Evolutionary conservation across 2,329 filamentous ascomycete species (phyloP).

Genomic region (Podosphaera leucotricha): DNA sequence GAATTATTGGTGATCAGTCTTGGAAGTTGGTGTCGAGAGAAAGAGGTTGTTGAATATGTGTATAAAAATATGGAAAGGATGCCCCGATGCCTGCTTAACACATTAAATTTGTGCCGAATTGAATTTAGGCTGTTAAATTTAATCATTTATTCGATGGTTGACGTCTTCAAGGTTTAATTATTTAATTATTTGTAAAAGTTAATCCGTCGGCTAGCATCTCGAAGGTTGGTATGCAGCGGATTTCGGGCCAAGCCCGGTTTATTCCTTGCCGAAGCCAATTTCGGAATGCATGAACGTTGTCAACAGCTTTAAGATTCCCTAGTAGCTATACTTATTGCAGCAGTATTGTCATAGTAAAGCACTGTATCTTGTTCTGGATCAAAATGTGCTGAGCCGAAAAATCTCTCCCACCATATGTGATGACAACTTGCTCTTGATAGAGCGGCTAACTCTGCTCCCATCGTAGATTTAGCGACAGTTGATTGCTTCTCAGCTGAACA

Average conservation of each 20-base stretch:
- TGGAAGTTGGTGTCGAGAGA: too few species aligned
- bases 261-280: background rate
- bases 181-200: too few species aligned
- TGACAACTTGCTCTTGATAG: background rate
- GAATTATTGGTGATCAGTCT: too few species aligned
- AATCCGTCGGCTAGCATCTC: background rate
- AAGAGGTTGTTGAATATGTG: too few species aligned
- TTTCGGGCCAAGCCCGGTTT: background rate
- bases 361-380: background rate
- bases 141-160: too few species aligned
- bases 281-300: background rate
- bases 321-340: background rate
- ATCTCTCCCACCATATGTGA: background rate
- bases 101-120: too few species aligned
- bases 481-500: background rate
- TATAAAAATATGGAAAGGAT: too few species aligned
- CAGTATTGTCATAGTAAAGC: background rate
- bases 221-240: background rate
- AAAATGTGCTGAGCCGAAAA: background rate
- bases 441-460: background rate
- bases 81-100: too few species aligned
- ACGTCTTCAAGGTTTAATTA: too few species aligned
- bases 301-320: background rate
- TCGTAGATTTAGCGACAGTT: background rate
- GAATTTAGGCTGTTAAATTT: too few species aligned